phyloP scores from a whole-genome alignment of 495 filamentous ascomycete genomes.

The Coniosporium apollinis region DNA sequence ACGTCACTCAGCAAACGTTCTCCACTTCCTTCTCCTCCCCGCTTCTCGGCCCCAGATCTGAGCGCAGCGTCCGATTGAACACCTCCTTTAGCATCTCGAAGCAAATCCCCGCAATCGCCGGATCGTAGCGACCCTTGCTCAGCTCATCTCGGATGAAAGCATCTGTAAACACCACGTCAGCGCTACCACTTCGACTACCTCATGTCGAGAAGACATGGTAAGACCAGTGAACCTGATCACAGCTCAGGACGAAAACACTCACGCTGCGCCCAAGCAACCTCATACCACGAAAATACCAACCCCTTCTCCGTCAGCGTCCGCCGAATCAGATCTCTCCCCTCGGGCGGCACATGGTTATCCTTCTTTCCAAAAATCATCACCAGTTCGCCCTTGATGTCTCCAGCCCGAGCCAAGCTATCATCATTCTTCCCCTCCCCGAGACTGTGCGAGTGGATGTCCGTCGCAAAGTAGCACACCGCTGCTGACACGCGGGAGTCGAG shows the following conservation, averaged over 20 bases:
- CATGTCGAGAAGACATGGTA: too few relatives aligned
- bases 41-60: constrained; percentile 47
- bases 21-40: constrained; percentile 25
- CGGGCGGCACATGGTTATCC: constrained; percentile 79
- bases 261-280: constrained; percentile 82
- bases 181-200: too few relatives aligned
- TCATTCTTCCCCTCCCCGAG: constrained; percentile 55
- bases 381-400: constrained; percentile 66
- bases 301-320: constrained; percentile 64
- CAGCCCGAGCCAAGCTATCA: constrained; percentile 42
- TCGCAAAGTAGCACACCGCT: constrained; percentile 80
- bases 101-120: constrained; percentile 70
- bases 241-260: constrained; percentile 20
- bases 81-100: constrained; percentile 82
- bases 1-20: constrained; percentile 27
- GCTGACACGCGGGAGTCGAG: constrained; percentile 62
- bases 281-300: constrained; percentile 66
- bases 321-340: constrained; percentile 73
- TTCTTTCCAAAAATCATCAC: constrained; percentile 74
- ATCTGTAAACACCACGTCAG: constrained; percentile 25
- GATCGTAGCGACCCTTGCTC: constrained; percentile 85
- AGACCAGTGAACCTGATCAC: too few relatives aligned
- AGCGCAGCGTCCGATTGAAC: constrained; percentile 61
- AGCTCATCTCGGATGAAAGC: constrained; percentile 94
- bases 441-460: constrained; percentile 67